Conservation (phyloP, 345 rosid species). For the Populus pruinosa region DNA sequence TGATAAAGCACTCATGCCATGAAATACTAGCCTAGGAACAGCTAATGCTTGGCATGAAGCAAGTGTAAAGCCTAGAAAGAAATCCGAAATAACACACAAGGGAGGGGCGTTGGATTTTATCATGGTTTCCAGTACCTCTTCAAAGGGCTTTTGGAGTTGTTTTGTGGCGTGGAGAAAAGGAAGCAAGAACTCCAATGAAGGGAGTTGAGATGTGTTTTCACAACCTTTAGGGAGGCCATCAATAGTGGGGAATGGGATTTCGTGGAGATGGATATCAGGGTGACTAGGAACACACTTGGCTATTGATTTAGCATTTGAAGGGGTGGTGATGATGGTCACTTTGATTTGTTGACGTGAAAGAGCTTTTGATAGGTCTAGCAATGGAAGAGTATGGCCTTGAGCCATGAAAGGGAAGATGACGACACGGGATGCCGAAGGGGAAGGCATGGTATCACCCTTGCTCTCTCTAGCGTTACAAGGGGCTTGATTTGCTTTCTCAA, state of each 20-base stretch:
- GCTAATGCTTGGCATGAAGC: conserved; percentile 5
- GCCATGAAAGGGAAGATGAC: conserved; percentile 56
- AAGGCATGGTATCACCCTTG: background rate
- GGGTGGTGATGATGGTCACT: conserved; percentile 48
- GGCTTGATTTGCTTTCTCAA: background rate
- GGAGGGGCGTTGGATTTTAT: conserved; percentile 11
- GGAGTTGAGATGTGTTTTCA: conserved; percentile 21
- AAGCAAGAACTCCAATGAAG: conserved; percentile 7
- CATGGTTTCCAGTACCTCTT: background rate
- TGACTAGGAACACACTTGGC: background rate
- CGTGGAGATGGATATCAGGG: background rate
- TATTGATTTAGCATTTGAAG: conserved; percentile 22
- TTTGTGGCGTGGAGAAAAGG: conserved; percentile 17
- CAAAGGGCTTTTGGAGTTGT: conserved; percentile 13
- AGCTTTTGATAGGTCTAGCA: conserved; percentile 46
- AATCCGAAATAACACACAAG: conserved; percentile 18
- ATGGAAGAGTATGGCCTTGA: conserved; percentile 56
- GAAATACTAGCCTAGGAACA: conserved; percentile 17
- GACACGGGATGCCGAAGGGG: conserved; percentile 10
- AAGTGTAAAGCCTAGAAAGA: conserved; percentile 28
- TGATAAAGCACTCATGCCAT: conserved; percentile 24
- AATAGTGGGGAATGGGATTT: conserved; percentile 19
- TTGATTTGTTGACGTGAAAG: conserved; percentile 39
- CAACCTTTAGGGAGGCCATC: conserved; percentile 14
- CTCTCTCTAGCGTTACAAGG: background rate